Evolutionary conservation across 2,329 filamentous ascomycete genomes (phyloP).

Genomic region (Claviceps pazoutovae): DNA sequence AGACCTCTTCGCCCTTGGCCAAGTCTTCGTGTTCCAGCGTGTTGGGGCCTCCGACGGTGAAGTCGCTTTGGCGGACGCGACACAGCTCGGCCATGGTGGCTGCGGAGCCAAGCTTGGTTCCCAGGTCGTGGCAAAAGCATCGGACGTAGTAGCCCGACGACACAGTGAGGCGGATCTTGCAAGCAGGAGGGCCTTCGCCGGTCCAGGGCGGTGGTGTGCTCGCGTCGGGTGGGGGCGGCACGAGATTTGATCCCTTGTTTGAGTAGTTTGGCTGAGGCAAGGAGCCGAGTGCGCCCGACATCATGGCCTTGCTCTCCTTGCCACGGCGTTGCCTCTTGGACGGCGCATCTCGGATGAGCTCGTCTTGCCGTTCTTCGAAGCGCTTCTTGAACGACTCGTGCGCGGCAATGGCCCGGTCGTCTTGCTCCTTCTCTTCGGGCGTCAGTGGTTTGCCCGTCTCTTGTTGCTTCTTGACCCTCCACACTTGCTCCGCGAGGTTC

Average conservation of each 20-base stretch:
- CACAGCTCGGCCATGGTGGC: slow-evolving; percentile 77
- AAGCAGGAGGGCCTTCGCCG: slow-evolving; percentile 57
- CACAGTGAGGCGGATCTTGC: slow-evolving; percentile 76
- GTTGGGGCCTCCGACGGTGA: slow-evolving; percentile 54
- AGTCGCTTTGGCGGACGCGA: slow-evolving; percentile 70
- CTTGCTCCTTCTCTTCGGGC: slow-evolving; percentile 40
- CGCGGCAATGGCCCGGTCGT: slow-evolving; percentile 38
- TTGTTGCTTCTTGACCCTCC: slow-evolving; percentile 46
- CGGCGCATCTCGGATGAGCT: slow-evolving; percentile 38
- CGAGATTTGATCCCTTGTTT: slow-evolving; percentile 35
- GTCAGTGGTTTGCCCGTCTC: slow-evolving; percentile 34
- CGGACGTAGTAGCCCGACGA: slow-evolving; percentile 95
- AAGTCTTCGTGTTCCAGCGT: slow-evolving; percentile 70
- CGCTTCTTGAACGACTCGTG: slow-evolving; percentile 44
- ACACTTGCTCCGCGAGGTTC: slow-evolving; percentile 59
- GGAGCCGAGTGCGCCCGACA: slow-evolving; percentile 43
- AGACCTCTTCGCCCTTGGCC: slow-evolving; percentile 61
- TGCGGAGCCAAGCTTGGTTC: slow-evolving; percentile 64
- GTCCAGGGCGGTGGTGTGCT: slow-evolving; percentile 41
- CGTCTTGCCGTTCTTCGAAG: slow-evolving; percentile 43
- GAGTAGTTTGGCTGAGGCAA: slow-evolving; percentile 29
- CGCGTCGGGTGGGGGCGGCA: slow-evolving; percentile 32
- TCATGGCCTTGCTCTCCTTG: slow-evolving; percentile 27
- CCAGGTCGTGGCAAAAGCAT: slow-evolving; percentile 84
- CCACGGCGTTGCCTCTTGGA: slow-evolving; percentile 18